phyloP scores from a whole-genome alignment of 2,329 filamentous ascomycete genomes.

The Sporothrix pallida region DNA sequence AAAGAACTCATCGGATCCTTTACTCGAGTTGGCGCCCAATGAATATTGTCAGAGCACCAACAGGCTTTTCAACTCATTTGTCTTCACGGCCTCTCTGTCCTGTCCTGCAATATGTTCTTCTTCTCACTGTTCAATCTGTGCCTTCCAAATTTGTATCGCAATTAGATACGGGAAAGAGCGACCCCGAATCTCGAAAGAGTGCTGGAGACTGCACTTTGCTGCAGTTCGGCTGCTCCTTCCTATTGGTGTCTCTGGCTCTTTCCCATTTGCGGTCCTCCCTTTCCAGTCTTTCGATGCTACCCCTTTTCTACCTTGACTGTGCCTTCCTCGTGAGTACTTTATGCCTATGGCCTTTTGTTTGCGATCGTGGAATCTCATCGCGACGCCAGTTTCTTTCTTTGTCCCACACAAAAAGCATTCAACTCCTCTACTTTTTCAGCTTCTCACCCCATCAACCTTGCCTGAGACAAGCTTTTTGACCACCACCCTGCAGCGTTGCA shows the following conservation, averaged over 20 bases:
- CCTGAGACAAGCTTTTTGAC: neutral
- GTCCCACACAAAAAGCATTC: neutral
- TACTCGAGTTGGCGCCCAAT: neutral
- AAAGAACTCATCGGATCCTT: neutral
- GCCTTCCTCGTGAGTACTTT: neutral
- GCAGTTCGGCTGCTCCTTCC: neutral
- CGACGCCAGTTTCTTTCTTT: neutral
- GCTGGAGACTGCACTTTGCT: neutral
- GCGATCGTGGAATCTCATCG: too few species aligned
- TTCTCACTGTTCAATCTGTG: neutral
- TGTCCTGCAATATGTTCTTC: neutral
- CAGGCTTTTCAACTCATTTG: neutral
- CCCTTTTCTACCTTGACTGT: neutral
- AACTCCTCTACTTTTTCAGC: neutral
- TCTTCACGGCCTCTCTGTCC: neutral
- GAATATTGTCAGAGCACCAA: neutral
- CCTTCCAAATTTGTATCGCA: neutral
- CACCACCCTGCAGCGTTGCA: neutral
- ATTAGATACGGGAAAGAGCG: neutral
- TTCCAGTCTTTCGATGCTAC: neutral
- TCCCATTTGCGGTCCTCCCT: too few species aligned
- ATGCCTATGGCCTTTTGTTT: neutral
- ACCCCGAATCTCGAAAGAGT: neutral
- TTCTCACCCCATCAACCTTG: conserved; percentile 19
- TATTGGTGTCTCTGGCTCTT: too few species aligned